Conservation (phyloP, 768 basidiomycete species). For the Trametes punicea region DNA sequence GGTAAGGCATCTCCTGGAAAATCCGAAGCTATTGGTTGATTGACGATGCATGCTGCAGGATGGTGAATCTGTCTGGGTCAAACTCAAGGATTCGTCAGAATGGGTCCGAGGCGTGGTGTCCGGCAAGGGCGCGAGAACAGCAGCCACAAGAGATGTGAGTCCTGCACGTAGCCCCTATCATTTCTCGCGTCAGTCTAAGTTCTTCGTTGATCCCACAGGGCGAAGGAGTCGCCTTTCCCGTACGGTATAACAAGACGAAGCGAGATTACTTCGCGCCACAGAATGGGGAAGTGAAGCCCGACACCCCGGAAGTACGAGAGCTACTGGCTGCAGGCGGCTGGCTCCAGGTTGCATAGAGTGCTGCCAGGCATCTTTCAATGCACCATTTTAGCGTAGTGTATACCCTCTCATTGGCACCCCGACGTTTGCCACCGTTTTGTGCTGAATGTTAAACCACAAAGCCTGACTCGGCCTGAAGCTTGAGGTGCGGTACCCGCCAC, state of each 20-base stretch:
- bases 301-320: constrained; percentile 42
- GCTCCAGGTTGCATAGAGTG: constrained; percentile 24
- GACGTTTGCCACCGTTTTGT: too few relatives aligned
- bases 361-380: too few relatives aligned
- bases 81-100: constrained; percentile 41
- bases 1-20: constrained; percentile 35
- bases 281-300: constrained; percentile 66
- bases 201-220: constrained; percentile 37
- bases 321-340: constrained; percentile 50
- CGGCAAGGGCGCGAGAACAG: constrained; percentile 42
- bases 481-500: too few relatives aligned
- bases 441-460: too few relatives aligned
- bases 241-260: constrained; percentile 42
- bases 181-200: background rate
- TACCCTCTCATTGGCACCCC: too few relatives aligned
- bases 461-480: too few relatives aligned
- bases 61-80: constrained; percentile 52
- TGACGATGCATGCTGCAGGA: constrained; percentile 30
- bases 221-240: constrained; percentile 53
- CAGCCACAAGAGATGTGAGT: constrained; percentile 46
- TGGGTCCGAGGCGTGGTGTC: constrained; percentile 52
- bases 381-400: too few relatives aligned
- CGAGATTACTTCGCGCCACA: constrained; percentile 62
- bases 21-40: background rate
- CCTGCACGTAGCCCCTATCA: background rate